These are phyloP conservation scores for Syzygium malaccense DNA, from an alignment of 441 rosid species.

Conservation along the genomic window DNA sequence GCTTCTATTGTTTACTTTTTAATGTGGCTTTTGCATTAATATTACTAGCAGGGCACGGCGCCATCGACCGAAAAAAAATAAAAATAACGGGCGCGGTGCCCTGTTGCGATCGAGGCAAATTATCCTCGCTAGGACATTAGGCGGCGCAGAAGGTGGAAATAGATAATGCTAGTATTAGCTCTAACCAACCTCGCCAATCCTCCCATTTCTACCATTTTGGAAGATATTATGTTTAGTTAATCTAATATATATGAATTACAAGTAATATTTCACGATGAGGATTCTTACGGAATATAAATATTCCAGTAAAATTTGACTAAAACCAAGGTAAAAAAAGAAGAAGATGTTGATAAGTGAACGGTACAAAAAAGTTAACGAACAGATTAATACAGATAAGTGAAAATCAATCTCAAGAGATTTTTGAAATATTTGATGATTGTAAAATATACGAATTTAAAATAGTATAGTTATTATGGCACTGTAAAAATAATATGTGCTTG, in stretches of 20 bases:
- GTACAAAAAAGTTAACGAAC: not conserved
- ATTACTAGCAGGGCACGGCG: no score
- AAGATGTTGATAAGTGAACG: not conserved
- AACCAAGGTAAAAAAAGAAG: not conserved
- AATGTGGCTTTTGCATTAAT: not conserved
- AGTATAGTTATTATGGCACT: not conserved
- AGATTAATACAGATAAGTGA: not conserved
- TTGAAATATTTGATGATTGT: not conserved
- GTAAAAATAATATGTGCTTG: not conserved
- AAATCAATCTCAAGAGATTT: not conserved
- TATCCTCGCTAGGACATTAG: not conserved
- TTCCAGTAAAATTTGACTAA: no score
- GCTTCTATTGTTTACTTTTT: not conserved
- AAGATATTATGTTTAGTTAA: not conserved
- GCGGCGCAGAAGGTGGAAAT: not conserved
- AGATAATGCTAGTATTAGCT: not conserved
- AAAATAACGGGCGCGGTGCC: not conserved
- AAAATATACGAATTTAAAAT: not conserved
- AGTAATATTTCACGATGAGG: not conserved
- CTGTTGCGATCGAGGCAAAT: not conserved
- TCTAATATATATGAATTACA: not conserved
- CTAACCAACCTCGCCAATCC: not conserved
- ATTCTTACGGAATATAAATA: no score
- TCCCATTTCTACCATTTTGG: not conserved
- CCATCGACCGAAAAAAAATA: no score